Base-by-base conservation (phyloP, 345 rosid genomes). In the Microcos paniculata region DNA sequence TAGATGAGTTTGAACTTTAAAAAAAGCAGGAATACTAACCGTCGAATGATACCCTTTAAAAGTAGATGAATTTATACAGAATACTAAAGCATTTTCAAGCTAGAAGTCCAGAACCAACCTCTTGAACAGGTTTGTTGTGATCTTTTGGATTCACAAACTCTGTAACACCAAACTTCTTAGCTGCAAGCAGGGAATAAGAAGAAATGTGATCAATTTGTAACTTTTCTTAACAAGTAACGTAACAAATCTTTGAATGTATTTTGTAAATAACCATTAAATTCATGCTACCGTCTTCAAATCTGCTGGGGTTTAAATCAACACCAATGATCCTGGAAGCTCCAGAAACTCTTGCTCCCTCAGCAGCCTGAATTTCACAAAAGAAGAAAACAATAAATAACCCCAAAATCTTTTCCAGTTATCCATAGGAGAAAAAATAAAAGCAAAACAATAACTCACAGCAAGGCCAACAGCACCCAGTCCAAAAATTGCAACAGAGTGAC, bases 391-490 rank as follows among this genome's bases (percentile, higher is more conserved):
- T 28, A n/a, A 24, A 23, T 52, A 33, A 53, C 11, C n/a, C 70
- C 19, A 68, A 4, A 23, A 66, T 35, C 0, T 53, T 48, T 18
- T 38, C 62, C 15, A 61, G n/a, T 21, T 49, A 4, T 13, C 35
- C 5, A 12, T 15, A 26, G 28, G 15, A 21, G 12, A 56, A 64
- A 13, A 61, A 30, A 40, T 61, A 16, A 35, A 58, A 59, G 56
- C 61, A 42, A 64, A 26, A 24, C 49, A 66, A 56, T 6, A 59
- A 79, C 87, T 79, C 62, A 89, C 90, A 8, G 88, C 93, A 9
- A 92, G 92, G 67, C 95, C 95, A 69, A 92, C 93, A 61, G 97
- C 90, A 48, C 94, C 97, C 28, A 92, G 80, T 19, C 97, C 93
- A 26, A 90, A 92, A 51, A 92, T 31, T 0, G 95, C 92, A 61